Evolutionary conservation across 225 moss, liverwort and hornwort genomes (phyloP).

Genomic region (Neckera pumila): DNA sequence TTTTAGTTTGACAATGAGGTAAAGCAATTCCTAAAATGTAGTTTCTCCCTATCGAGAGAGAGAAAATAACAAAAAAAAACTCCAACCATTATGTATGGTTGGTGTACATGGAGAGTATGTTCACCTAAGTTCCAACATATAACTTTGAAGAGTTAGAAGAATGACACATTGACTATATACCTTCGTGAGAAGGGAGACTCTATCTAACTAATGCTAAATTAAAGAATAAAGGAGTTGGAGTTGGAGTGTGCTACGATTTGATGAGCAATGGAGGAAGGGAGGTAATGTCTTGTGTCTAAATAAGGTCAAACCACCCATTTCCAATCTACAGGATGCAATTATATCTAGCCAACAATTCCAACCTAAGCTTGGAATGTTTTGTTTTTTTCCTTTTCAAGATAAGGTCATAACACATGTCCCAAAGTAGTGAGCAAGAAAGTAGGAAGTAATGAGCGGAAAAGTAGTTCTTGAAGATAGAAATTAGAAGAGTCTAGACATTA

Average conservation of each 20-base stretch:
- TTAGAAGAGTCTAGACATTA: too few relatives aligned
- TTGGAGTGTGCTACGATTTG: neutral
- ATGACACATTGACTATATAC: neutral
- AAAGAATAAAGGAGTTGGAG: neutral
- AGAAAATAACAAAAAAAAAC: neutral
- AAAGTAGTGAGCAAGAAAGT: too few relatives aligned
- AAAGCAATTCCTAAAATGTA: neutral
- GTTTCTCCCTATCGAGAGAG: rapidly evolving
- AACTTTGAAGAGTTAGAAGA: neutral
- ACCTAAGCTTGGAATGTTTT: too few relatives aligned
- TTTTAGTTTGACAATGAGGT: neutral
- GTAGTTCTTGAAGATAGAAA: too few relatives aligned
- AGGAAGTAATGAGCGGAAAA: too few relatives aligned
- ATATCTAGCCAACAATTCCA: too few relatives aligned
- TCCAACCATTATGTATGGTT: neutral
- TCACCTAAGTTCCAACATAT: rapidly evolving
- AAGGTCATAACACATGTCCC: too few relatives aligned
- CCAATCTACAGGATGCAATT: too few relatives aligned
- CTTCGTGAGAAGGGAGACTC: rapidly evolving
- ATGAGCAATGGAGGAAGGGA: rapidly evolving
- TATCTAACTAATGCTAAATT: neutral
- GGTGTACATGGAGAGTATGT: rapidly evolving
- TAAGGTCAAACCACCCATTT: neutral
- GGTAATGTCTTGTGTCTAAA: neutral
- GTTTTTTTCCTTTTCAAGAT: too few relatives aligned